Conservation (phyloP, 495 filamentous ascomycete genomes). For the Annulohypoxylon nitens region DNA sequence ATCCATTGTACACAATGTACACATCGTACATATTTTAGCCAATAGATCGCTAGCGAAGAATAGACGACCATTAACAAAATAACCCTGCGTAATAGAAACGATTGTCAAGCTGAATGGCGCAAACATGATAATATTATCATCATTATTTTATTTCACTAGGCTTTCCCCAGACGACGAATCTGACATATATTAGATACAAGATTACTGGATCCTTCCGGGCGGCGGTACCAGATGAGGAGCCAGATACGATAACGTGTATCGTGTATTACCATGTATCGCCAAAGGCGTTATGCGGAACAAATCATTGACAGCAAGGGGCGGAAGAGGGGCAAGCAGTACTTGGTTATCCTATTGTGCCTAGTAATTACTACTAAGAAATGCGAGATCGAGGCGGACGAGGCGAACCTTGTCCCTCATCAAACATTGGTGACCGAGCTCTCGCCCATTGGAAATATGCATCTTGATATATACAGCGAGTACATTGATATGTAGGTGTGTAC, state of each 20-base stretch:
- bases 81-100: conserved; percentile 17
- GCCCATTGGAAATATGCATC: conserved; percentile 13
- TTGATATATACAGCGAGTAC: neutral
- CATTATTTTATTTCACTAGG: conserved; percentile 3
- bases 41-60: conserved; percentile 19
- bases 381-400: conserved; percentile 25
- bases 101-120: conserved; percentile 34
- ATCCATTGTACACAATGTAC: too few relatives aligned
- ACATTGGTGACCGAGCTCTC: conserved; percentile 24
- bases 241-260: conserved; percentile 27
- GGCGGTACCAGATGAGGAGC: conserved; percentile 33
- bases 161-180: conserved; percentile 42
- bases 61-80: conserved; percentile 22
- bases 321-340: conserved; percentile 29
- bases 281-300: conserved; percentile 39
- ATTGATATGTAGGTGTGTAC: conserved; percentile 9
- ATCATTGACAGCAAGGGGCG: conserved; percentile 16
- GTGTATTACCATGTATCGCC: conserved; percentile 15
- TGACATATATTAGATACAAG: conserved; percentile 44
- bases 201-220: conserved; percentile 29
- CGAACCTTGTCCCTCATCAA: conserved; percentile 18
- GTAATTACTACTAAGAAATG: neutral
- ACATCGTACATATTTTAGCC: neutral
- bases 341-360: conserved; percentile 10
- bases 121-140: conserved; percentile 22